A percentile compares a stretch with the other conserved stretches of the same genome.
phyloP scores from a whole-genome alignment of 1,139 yeast genomes.

The Lodderomyces margitis region DNA sequence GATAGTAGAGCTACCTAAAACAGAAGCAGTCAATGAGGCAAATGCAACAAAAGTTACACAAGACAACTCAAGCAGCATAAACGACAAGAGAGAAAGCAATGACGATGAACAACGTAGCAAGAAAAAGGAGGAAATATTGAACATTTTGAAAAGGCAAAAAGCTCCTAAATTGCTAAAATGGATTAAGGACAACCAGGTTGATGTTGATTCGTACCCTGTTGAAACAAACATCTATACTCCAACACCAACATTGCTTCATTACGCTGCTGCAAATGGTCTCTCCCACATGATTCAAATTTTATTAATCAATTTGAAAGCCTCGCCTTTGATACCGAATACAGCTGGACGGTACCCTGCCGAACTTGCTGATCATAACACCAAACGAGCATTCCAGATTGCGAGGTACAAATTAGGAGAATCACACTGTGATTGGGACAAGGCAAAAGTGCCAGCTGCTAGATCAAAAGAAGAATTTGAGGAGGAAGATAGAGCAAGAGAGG shows the following conservation, averaged over 20 bases:
- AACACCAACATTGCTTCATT: constrained; percentile 79
- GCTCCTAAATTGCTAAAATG: constrained; percentile 72
- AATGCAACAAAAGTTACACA: constrained; percentile 19
- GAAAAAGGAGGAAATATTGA: constrained; percentile 51
- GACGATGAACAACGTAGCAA: constrained; percentile 19
- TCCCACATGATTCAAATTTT: constrained; percentile 67
- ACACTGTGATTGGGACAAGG: constrained; percentile 64
- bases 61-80: neutral
- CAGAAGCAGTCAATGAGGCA: constrained; percentile 26
- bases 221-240: constrained; percentile 51
- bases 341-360: constrained; percentile 61
- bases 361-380: constrained; percentile 43
- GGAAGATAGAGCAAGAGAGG: constrained; percentile 35
- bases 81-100: constrained; percentile 18
- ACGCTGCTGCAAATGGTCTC: constrained; percentile 67
- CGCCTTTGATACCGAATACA: constrained; percentile 57
- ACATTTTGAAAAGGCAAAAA: constrained; percentile 66
- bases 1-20: constrained; percentile 55
- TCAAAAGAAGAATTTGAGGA: constrained; percentile 61
- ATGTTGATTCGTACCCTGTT: constrained; percentile 45
- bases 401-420: constrained; percentile 68
- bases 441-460: constrained; percentile 66
- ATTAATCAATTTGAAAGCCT: constrained; percentile 63
- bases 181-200: constrained; percentile 55
- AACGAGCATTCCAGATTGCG: constrained; percentile 64